A percentile compares a stretch with the other conserved stretches of the same genome.
These are phyloP conservation scores for Phytopythium montanum DNA, from an alignment of 352 stramenopile species.

Conservation along the genomic window DNA sequence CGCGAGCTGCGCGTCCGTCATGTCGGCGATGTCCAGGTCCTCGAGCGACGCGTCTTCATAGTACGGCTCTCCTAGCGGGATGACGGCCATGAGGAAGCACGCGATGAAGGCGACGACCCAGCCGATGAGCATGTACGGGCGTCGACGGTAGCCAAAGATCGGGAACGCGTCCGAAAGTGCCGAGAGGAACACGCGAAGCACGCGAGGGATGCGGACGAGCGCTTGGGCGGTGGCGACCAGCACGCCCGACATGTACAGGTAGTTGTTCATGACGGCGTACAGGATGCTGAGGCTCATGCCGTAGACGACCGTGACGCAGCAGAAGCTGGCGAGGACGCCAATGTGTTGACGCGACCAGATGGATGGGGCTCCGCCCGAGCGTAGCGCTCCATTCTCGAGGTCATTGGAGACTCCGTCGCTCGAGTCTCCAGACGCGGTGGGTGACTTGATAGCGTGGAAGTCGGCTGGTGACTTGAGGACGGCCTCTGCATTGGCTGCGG, in stretches of 20 bases:
- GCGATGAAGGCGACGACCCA: slow-evolving; percentile 33
- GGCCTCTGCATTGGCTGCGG: neutral
- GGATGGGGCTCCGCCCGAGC: slow-evolving; percentile 5
- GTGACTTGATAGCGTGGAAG: slow-evolving; percentile 17
- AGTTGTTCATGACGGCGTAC: slow-evolving; percentile 23
- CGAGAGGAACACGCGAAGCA: neutral
- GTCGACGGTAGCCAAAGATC: slow-evolving; percentile 64
- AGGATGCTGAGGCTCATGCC: slow-evolving; percentile 33
- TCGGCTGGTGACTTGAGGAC: slow-evolving; percentile 12
- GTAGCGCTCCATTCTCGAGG: slow-evolving; percentile 18
- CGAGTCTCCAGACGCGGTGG: neutral
- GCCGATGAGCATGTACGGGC: slow-evolving; percentile 76
- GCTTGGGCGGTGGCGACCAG: neutral
- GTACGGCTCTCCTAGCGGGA: slow-evolving; percentile 14
- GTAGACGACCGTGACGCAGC: slow-evolving; percentile 41
- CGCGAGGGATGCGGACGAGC: neutral
- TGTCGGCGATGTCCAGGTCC: neutral
- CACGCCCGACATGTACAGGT: neutral
- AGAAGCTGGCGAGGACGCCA: slow-evolving; percentile 36
- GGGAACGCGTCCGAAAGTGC: no score
- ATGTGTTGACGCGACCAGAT: slow-evolving; percentile 22
- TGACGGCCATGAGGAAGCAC: slow-evolving; percentile 34
- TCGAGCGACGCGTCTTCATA: slow-evolving; percentile 5
- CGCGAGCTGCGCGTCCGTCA: neutral
- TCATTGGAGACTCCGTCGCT: slow-evolving; percentile 9